A percentile compares a stretch with the other conserved stretches of the same genome.
Evolutionary conservation across 2,329 filamentous ascomycete species (phyloP).

Genomic region (Coniochaeta sp.): DNA sequence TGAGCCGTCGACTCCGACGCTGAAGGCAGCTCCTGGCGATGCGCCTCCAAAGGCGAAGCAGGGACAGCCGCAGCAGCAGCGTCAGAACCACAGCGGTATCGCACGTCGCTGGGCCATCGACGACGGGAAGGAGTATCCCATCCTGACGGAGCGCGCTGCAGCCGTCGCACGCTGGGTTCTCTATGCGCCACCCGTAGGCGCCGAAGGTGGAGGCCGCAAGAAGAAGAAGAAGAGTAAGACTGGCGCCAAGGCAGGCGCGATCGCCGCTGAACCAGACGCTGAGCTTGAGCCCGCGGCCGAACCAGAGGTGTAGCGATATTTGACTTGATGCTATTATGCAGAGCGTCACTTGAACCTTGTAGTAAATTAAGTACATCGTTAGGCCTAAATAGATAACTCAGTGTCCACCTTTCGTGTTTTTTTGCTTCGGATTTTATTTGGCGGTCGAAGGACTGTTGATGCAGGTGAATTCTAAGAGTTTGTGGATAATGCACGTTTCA

Average conservation of each 20-base stretch:
- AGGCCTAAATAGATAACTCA: not conserved
- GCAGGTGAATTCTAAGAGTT: too few relatives aligned
- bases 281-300: not conserved
- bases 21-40: not conserved
- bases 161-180: slow-evolving; percentile 64
- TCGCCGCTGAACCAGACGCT: not conserved
- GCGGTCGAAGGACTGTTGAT: too few relatives aligned
- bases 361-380: not conserved
- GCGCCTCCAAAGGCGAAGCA: not conserved
- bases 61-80: not conserved
- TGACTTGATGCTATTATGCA: not conserved
- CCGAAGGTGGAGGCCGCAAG: slow-evolving; percentile 23
- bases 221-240: slow-evolving; percentile 28
- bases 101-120: slow-evolving; percentile 57
- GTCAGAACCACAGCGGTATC: not conserved
- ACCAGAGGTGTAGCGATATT: not conserved
- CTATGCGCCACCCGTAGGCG: slow-evolving; percentile 38
- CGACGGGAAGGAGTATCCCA: slow-evolving; percentile 60
- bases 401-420: not conserved
- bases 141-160: slow-evolving; percentile 62
- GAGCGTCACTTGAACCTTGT: not conserved
- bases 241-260: not conserved
- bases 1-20: not conserved
- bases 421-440: too few relatives aligned
- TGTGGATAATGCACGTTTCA: too few relatives aligned